phyloP scores from a whole-genome alignment of 2,329 filamentous ascomycete species.

The Phialophora tarda region DNA sequence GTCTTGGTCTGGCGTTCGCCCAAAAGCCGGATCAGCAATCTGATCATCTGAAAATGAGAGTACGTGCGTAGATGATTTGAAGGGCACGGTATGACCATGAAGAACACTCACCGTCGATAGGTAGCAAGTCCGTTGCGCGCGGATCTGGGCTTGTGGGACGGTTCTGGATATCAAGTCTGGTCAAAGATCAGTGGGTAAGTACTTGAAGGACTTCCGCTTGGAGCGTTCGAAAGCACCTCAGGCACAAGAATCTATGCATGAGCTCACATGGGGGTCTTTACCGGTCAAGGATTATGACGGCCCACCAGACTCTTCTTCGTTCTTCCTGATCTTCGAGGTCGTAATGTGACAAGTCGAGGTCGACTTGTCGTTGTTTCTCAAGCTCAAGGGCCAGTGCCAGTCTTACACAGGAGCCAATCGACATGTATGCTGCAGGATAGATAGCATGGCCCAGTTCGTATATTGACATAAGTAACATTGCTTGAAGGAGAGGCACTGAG shows the following conservation, averaged over 20 bases:
- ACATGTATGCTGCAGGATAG: conserved; percentile 45
- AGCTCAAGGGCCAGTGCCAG: conserved; percentile 33
- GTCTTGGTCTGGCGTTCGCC: conserved; percentile 4
- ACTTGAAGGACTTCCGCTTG: neutral
- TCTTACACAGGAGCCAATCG: conserved; percentile 32
- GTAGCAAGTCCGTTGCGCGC: conserved; percentile 15
- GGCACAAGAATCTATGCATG: neutral
- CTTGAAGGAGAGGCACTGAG: conserved; percentile 41
- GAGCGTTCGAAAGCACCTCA: neutral
- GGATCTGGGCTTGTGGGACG: conserved; percentile 18
- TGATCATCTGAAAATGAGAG: too few species aligned
- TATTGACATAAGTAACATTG: conserved; percentile 41
- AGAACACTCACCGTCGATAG: conserved; percentile 4
- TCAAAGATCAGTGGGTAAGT: neutral
- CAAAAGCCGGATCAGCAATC: too few species aligned
- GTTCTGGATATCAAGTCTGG: neutral
- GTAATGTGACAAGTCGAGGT: conserved; percentile 22
- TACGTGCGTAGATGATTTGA: too few species aligned
- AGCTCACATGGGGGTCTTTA: neutral
- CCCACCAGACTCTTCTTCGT: conserved; percentile 41
- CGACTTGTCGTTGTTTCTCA: conserved; percentile 25
- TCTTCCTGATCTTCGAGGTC: conserved; percentile 40
- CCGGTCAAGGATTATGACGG: conserved; percentile 39
- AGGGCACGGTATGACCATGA: too few species aligned
- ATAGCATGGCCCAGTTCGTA: conserved; percentile 46